Percentiles rank a stretch among this genome's conserved stretches.
phyloP scores from a whole-genome alignment of 2,329 filamentous ascomycete species.

The Diaporthe humulicola region DNA sequence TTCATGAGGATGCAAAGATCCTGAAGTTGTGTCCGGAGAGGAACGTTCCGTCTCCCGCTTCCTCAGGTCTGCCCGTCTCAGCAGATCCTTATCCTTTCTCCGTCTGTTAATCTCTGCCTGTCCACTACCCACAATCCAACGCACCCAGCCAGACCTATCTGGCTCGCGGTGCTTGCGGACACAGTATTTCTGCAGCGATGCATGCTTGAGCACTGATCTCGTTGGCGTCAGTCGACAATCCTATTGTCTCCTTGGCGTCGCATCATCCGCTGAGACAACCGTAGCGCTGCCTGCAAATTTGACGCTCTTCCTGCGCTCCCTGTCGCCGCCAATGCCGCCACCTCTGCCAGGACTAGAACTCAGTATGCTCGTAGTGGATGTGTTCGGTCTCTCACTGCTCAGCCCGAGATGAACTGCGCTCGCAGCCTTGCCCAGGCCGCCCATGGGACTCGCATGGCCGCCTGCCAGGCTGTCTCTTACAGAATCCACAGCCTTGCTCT shows the following conservation, averaged over 20 bases:
- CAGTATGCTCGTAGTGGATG: constrained; percentile 51
- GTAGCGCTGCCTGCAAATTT: constrained; percentile 65
- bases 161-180: constrained; percentile 22
- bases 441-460: constrained; percentile 10
- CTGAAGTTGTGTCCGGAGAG: not conserved
- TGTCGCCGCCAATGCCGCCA: constrained; percentile 51
- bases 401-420: constrained; percentile 41
- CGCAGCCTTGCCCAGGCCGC: constrained; percentile 51
- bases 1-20: not conserved
- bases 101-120: constrained; percentile 4
- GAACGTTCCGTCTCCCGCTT: not conserved
- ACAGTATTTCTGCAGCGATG: constrained; percentile 22
- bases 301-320: constrained; percentile 74
- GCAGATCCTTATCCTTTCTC: not conserved
- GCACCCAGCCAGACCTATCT: constrained; percentile 16
- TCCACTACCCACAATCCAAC: constrained; percentile 23
- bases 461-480: constrained; percentile 61
- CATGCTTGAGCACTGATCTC: constrained; percentile 24
- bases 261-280: constrained; percentile 27
- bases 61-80: constrained; percentile 10
- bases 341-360: constrained; percentile 64
- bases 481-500: constrained; percentile 72
- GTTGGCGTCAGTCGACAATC: constrained; percentile 20
- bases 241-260: constrained; percentile 21
- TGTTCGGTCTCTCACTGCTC: constrained; percentile 29